Conservation (phyloP, 768 basidiomycete genomes). For the Pluteus cervinus region DNA sequence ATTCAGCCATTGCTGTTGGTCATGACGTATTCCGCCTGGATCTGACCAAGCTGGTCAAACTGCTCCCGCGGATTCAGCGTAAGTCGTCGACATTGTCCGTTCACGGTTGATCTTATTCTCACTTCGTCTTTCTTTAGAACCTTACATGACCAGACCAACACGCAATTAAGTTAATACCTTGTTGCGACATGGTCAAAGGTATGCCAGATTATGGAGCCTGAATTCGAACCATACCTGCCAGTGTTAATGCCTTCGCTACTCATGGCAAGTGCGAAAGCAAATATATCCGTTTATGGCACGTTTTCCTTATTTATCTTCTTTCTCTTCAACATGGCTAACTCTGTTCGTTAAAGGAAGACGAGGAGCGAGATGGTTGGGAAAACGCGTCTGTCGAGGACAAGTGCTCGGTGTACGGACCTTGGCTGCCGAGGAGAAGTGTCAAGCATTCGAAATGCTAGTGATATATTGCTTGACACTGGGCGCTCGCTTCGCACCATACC, state of each 20-base stretch:
- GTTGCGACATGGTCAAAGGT: conserved; percentile 87
- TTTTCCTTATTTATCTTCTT: conserved; percentile 1
- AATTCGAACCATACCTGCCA: conserved; percentile 81
- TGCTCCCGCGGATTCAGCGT: conserved; percentile 74
- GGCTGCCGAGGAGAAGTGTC: conserved; percentile 79
- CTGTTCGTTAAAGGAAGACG: conserved; percentile 26
- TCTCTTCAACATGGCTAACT: conserved; percentile 1
- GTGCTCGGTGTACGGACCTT: conserved; percentile 79
- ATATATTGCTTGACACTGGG: conserved; percentile 71
- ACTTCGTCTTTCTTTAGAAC: conserved; percentile 38
- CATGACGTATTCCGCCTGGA: conserved; percentile 73
- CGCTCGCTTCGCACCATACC: conserved; percentile 62
- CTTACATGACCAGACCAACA: conserved; percentile 63
- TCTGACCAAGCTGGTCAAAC: conserved; percentile 60
- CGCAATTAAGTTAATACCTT: conserved; percentile 66
- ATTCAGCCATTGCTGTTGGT: conserved; percentile 77
- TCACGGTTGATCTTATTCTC: not conserved
- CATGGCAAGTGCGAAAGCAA: conserved; percentile 69
- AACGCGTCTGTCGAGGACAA: no score
- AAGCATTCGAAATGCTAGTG: conserved; percentile 79
- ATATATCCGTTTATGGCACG: conserved; percentile 67
- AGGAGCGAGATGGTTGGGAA: conserved; percentile 59
- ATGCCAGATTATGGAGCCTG: conserved; percentile 74
- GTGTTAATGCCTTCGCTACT: conserved; percentile 79
- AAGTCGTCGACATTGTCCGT: conserved; percentile 11